Base-by-base conservation (phyloP, 2,329 filamentous ascomycete genomes). In the Acephala macrosclerotiorum region DNA sequence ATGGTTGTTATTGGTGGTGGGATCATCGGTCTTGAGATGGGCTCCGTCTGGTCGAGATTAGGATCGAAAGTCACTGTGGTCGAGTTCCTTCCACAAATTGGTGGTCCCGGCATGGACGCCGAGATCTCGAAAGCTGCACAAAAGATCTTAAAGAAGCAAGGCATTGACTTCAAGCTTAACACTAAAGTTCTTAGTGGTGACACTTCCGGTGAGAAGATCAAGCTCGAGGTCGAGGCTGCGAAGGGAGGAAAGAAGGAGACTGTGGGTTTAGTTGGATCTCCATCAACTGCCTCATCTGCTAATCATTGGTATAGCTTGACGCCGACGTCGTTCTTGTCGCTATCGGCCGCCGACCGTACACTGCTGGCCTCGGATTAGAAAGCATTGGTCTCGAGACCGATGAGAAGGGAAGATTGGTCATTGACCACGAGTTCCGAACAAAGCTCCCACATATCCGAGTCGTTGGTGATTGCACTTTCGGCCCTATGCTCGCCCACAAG, bases 21-120 rank as follows among this genome's bases (percentile, higher is more conserved):
- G 80, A 99, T 99, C 80, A 99, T 99, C 77, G 96, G 96, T 78
- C 89, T 99, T 49, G 96, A 99, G 83, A 99, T 99, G 96, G 93
- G 84, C 70, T 98, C 95, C 61, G 96, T 99, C 61, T 99, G 96
- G 96, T 97, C 94, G 67, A 89, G 96, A 76, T 86, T 99, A 68
- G 96, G 96, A 70, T 81, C 94, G 70, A 93, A 98, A 82, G 96
- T 99, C 67, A 99, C 96, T 68, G 94, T 99, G 66, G 94, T 99
- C 65, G 96, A 99, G 82, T 99, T 96, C 83, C 85, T 99, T 64
- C 89, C 90, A 76, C 94, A 97, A 84, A 98, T 99, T 73, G 96
- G 96, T 81, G 96, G 96, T 65, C 96, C 96, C 58, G 96, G 96
- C 75, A 99, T 99, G 96, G 96, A 99, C 78, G 81, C 86, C 57